phyloP scores from a whole-genome alignment of 192 early-diverging fungal species.

The Kappamyces sp. region DNA sequence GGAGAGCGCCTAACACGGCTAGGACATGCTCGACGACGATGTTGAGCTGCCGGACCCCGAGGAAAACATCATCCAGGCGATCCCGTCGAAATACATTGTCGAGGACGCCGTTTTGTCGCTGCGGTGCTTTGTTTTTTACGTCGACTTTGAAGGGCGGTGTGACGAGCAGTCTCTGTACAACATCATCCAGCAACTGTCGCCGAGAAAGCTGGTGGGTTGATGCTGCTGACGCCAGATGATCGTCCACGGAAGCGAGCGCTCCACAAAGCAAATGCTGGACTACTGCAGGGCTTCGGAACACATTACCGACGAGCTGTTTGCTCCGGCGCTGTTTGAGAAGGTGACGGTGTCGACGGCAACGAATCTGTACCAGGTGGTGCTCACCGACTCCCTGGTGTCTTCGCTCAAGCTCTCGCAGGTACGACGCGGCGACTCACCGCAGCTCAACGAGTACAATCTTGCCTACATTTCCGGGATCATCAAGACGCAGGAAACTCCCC shows the following conservation, averaged over 20 bases:
- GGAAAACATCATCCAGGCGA: conserved; percentile 13
- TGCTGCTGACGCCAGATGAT: conserved; percentile 44
- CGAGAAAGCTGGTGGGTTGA: conserved; percentile 67
- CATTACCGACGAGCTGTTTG: conserved; percentile 79
- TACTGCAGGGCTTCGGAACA: conserved; percentile 57
- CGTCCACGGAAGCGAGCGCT: conserved; percentile 73
- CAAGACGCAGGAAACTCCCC: conserved; percentile 35
- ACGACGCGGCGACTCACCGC: conserved; percentile 22
- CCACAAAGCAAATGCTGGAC: conserved; percentile 60
- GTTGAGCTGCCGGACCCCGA: conserved; percentile 19
- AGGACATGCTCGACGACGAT: conserved; percentile 4
- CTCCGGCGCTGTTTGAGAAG: conserved; percentile 73
- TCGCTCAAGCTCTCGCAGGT: conserved; percentile 70
- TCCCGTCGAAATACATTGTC: conserved; percentile 77
- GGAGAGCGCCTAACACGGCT: conserved; percentile 11
- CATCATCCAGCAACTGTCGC: conserved; percentile 74
- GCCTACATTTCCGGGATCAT: conserved; percentile 73
- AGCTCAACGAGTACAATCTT: conserved; percentile 72
- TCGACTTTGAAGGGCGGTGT: conserved; percentile 89
- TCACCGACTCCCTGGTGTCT: conserved; percentile 85
- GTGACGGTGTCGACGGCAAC: conserved; percentile 85
- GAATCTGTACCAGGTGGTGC: conserved; percentile 73
- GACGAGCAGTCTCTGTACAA: conserved; percentile 82
- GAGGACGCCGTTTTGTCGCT: conserved; percentile 54
- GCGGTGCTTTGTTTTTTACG: conserved; percentile 70